A percentile compares a stretch with the other conserved stretches of the same genome.
Evolutionary conservation across 495 filamentous ascomycete species (phyloP).

Genomic region (Echria macrotheca): DNA sequence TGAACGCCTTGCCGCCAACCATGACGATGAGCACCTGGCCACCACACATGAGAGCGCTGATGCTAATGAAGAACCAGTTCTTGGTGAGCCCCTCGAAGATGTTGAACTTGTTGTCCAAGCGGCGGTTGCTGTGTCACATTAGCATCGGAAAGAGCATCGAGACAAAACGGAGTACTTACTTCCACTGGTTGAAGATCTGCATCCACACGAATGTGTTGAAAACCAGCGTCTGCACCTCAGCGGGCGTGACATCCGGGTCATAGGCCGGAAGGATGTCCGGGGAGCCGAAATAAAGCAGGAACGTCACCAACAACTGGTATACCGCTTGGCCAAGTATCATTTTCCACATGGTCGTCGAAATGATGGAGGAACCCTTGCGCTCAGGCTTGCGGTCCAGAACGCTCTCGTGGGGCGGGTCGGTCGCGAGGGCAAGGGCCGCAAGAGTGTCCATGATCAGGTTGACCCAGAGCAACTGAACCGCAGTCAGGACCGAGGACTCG

Average conservation of each 20-base stretch:
- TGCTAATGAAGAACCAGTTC: slow-evolving; percentile 79
- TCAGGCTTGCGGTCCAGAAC: slow-evolving; percentile 81
- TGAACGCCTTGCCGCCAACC: slow-evolving; percentile 68
- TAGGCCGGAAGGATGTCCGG: slow-evolving; percentile 51
- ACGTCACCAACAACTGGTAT: slow-evolving; percentile 73
- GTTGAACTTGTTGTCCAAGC: slow-evolving; percentile 83
- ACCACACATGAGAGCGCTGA: slow-evolving; percentile 73
- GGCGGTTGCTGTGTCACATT: slow-evolving; percentile 58
- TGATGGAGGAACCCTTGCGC: slow-evolving; percentile 67
- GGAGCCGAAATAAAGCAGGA: slow-evolving; percentile 72
- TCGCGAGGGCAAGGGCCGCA: slow-evolving; percentile 79
- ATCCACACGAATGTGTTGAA: slow-evolving; percentile 97
- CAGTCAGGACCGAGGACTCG: slow-evolving; percentile 68
- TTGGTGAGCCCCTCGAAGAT: slow-evolving; percentile 75
- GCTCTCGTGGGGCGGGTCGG: slow-evolving; percentile 72
- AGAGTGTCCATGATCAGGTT: slow-evolving; percentile 95
- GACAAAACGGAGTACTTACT: slow-evolving; percentile 45
- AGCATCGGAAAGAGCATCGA: background rate
- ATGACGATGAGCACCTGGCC: slow-evolving; percentile 78
- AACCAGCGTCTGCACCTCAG: slow-evolving; percentile 63
- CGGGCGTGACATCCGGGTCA: slow-evolving; percentile 30
- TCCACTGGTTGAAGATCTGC: slow-evolving; percentile 95
- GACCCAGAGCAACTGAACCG: slow-evolving; percentile 86
- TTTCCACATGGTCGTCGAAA: slow-evolving; percentile 90
- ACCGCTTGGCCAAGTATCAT: slow-evolving; percentile 87